Evolutionary conservation across 257 asterid genomes (phyloP).

Genomic region (Gardenia jasminoides): DNA sequence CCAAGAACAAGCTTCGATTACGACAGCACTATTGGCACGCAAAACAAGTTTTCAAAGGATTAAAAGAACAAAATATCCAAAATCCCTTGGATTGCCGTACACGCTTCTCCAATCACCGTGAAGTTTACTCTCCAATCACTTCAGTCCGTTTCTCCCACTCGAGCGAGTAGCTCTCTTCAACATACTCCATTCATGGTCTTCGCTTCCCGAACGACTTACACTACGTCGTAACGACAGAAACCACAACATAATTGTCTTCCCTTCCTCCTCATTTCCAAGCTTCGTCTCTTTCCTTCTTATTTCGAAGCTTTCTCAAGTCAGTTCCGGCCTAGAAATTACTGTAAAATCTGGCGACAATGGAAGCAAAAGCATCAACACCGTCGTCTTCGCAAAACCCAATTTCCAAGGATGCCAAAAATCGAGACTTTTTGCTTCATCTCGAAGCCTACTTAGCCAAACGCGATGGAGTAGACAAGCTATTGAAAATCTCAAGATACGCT

Average conservation of each 20-base stretch:
- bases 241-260: not conserved
- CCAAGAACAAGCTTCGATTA: not conserved
- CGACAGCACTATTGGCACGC: not conserved
- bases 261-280: too few species aligned
- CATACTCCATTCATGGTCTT: not conserved
- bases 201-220: too few species aligned
- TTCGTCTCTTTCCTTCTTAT: not conserved
- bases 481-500: conserved; percentile 89
- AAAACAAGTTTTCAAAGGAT: not conserved
- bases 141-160: not conserved
- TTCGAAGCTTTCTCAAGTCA: not conserved
- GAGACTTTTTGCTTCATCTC: conserved; percentile 66
- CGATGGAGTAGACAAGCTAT: conserved; percentile 85
- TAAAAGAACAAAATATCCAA: too few species aligned
- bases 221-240: not conserved
- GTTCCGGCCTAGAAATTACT: not conserved
- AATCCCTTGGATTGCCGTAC: not conserved
- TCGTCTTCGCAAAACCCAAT: conserved; percentile 11
- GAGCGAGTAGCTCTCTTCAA: not conserved
- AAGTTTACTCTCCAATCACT: not conserved
- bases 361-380: not conserved
- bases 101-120: not conserved
- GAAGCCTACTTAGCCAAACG: conserved; percentile 82
- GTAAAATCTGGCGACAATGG: conserved; percentile 14
- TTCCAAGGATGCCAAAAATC: conserved; percentile 19